These are phyloP conservation scores for Diaporthe capsici DNA, from an alignment of 2,329 filamentous ascomycete genomes.

Conservation along the genomic window DNA sequence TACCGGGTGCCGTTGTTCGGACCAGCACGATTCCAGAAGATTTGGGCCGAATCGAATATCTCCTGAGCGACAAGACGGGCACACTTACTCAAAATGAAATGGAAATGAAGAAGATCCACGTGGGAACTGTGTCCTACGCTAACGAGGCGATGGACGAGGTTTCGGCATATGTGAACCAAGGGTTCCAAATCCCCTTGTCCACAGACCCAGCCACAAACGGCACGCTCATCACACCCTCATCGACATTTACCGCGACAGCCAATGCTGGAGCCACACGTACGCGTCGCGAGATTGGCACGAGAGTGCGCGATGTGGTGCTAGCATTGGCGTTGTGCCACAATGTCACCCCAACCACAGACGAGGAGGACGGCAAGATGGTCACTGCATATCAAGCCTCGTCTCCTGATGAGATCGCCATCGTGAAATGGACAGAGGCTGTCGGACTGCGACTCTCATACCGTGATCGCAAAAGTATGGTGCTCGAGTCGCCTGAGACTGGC, in stretches of 20 bases:
- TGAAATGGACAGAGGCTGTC: slow-evolving; percentile 93
- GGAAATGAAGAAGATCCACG: slow-evolving; percentile 99
- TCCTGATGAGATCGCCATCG: slow-evolving; percentile 97
- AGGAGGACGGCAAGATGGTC: slow-evolving; percentile 80
- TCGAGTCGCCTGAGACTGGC: slow-evolving; percentile 83
- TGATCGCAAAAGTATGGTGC: slow-evolving; percentile 86
- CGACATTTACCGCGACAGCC: slow-evolving; percentile 73
- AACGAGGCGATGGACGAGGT: slow-evolving; percentile 99
- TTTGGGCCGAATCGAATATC: slow-evolving; percentile 93
- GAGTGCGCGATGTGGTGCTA: slow-evolving; percentile 92
- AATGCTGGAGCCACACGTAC: slow-evolving; percentile 81
- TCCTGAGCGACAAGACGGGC: slow-evolving; percentile 98
- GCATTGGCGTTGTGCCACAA: slow-evolving; percentile 96
- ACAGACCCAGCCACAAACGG: slow-evolving; percentile 60
- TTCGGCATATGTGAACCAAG: slow-evolving; percentile 85
- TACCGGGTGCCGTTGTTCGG: slow-evolving; percentile 91
- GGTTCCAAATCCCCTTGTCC: slow-evolving; percentile 73
- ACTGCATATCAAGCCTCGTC: slow-evolving; percentile 97
- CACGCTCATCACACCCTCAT: slow-evolving; percentile 81
- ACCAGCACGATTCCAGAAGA: slow-evolving; percentile 99
- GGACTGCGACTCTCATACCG: slow-evolving; percentile 87
- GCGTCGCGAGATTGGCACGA: slow-evolving; percentile 90
- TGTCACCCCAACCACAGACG: slow-evolving; percentile 91
- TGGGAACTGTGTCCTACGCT: slow-evolving; percentile 97
- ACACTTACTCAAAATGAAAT: slow-evolving; percentile 98